Conservation (phyloP, 1,284 basidiomycete genomes). For the Psilocybe mexicana region DNA sequence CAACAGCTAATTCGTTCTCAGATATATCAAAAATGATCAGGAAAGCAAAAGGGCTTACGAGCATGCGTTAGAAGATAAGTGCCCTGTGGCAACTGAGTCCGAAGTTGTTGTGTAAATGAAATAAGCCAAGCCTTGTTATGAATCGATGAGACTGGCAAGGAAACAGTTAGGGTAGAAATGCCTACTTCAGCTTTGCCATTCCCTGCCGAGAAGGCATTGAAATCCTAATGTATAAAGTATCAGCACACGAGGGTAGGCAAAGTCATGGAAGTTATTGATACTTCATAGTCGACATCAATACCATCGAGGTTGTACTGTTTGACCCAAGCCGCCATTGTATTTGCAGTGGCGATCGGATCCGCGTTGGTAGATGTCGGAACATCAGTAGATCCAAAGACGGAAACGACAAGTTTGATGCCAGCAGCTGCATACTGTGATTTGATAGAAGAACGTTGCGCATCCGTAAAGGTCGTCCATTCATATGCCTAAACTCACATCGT, state of each 20-base stretch:
- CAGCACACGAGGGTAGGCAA: not conserved
- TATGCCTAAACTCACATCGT: constrained; percentile 26
- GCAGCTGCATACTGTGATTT: constrained; percentile 53
- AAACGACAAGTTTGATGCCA: constrained; percentile 58
- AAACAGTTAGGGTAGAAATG: not conserved
- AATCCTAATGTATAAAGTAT: constrained; percentile 35
- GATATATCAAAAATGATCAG: not conserved
- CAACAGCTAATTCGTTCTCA: constrained; percentile 38
- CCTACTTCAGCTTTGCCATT: constrained; percentile 39
- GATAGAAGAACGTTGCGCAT: constrained; percentile 41
- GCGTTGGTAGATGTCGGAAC: constrained; percentile 46
- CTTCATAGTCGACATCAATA: constrained; percentile 56
- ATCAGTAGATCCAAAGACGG: constrained; percentile 56
- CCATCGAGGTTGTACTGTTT: constrained; percentile 53
- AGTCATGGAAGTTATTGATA: constrained; percentile 14
- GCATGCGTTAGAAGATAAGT: constrained; percentile 46
- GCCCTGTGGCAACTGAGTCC: constrained; percentile 39
- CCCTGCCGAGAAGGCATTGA: constrained; percentile 46
- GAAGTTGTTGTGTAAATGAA: constrained; percentile 44
- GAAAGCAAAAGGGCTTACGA: constrained; percentile 29
- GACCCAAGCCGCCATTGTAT: constrained; percentile 51
- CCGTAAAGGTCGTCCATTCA: constrained; percentile 42
- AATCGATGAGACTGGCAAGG: not conserved
- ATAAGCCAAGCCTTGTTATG: constrained; percentile 40
- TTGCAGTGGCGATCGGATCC: constrained; percentile 48